Base-by-base conservation (phyloP, 1,284 basidiomycete species). In the Cutaneotrichosporon spelunceum region DNA sequence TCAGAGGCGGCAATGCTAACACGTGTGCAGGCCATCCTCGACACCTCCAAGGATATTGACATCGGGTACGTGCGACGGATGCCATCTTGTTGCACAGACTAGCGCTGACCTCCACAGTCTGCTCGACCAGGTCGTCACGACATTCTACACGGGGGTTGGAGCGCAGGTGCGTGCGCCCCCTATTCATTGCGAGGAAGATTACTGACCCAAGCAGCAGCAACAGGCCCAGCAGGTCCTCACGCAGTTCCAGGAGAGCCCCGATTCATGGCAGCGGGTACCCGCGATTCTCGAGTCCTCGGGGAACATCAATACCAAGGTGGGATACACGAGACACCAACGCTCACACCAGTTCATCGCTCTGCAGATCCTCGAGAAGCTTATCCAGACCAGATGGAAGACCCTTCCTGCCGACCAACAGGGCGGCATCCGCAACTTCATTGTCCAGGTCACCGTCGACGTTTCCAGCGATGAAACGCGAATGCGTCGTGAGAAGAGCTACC, bases 341-440 rank as follows among this genome's bases (percentile, higher is more conserved):
- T 61, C 23, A 56, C 45, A 9, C 19, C 66, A 96, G 91, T 96
- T 91, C 79, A 93, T 97, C 73, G 93, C 90, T 39, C 83, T 96
- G 59, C 93, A 96, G 80, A 93, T 98, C 72, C 82, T 97, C 56
- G 93, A 97, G 80, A 95, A 91, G 81, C 84, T 99, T 66, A 91
- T 99, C 74, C 86, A 84, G 62, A 96, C 93, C 53, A 85, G 92
- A 71, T 99, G 96, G 96, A 97, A 95, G 81, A 88, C 92, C 44
- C 81, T 99, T 52, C 96, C 96, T 26, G 88, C 93, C 64, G 91
- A 91, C 48, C 95, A 99, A 75, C 84, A 93, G 71, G 88, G 90
- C 82, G 93, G 94, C 55, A 97, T 99, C 69, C 87, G 95, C 62
- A 99, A 99, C 80, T 99, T 99, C 71, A 88, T 99, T 68, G 93